A percentile compares a stretch with the other conserved stretches of the same genome.
Conservation (phyloP, 768 basidiomycete genomes). For the Russula sp. region DNA sequence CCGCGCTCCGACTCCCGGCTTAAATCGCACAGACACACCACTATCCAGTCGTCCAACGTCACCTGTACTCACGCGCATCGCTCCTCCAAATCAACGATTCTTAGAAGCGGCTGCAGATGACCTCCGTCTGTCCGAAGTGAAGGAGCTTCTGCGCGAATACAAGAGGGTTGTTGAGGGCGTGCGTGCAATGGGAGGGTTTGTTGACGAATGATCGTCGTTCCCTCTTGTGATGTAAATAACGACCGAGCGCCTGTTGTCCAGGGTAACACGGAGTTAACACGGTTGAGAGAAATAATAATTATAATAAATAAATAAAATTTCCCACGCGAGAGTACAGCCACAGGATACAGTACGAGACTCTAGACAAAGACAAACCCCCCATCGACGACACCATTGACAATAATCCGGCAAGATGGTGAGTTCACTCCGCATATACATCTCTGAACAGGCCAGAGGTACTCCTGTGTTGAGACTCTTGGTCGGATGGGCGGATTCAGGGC, state of each 20-base stretch:
- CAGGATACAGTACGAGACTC: conserved; percentile 1
- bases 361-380: conserved; percentile 27
- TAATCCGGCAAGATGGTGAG: conserved; percentile 49
- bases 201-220: conserved; percentile 20
- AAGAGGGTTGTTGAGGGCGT: conserved; percentile 70
- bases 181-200: conserved; percentile 49
- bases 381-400: conserved; percentile 36
- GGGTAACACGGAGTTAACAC: conserved; percentile 3
- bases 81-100: conserved; percentile 68
- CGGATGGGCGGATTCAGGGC: conserved; percentile 32
- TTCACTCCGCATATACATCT: conserved; percentile 31
- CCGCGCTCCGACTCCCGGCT: conserved; percentile 31
- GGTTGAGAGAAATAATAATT: neutral
- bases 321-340: conserved; percentile 24
- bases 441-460: conserved; percentile 19
- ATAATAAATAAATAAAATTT: neutral
- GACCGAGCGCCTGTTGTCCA: conserved; percentile 4
- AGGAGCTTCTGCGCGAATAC: conserved; percentile 78
- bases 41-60: conserved; percentile 42
- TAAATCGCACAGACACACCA: conserved; percentile 41
- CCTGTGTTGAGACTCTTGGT: conserved; percentile 18
- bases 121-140: conserved; percentile 75
- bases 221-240: neutral
- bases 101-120: conserved; percentile 73
- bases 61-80: conserved; percentile 45